Conservation (phyloP, 2,329 filamentous ascomycete species). For the Colletotrichum noveboracense region DNA sequence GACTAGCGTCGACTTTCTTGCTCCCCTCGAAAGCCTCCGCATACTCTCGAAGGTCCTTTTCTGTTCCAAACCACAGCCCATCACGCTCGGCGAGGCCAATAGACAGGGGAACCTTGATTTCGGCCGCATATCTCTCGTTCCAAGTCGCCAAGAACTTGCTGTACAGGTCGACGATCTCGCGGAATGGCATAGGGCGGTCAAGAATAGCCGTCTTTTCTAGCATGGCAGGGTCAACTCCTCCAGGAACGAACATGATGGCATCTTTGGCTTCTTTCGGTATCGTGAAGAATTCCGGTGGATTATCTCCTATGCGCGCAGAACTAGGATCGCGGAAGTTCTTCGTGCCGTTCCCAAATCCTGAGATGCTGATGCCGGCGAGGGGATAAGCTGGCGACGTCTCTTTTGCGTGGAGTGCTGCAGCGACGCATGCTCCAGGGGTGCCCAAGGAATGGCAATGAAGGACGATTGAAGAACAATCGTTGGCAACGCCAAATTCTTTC, state of each 20-base stretch:
- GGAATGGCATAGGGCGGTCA: slow-evolving; percentile 14
- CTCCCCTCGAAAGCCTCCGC: slow-evolving; percentile 20
- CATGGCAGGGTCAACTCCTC: slow-evolving; percentile 21
- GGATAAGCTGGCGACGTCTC: slow-evolving; percentile 18
- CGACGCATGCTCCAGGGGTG: slow-evolving; percentile 19
- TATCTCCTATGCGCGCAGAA: neutral
- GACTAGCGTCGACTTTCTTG: slow-evolving; percentile 20
- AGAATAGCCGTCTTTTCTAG: slow-evolving; percentile 18
- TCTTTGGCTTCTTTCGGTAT: slow-evolving; percentile 18
- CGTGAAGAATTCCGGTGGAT: neutral
- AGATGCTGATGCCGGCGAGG: slow-evolving; percentile 24
- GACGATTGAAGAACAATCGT: slow-evolving; percentile 22
- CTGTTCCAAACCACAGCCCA: slow-evolving; percentile 18
- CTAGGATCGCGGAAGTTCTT: neutral
- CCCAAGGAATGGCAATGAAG: slow-evolving; percentile 27
- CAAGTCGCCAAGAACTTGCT: slow-evolving; percentile 14
- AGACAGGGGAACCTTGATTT: slow-evolving; percentile 23
- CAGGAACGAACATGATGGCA: slow-evolving; percentile 16
- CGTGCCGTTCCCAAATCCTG: slow-evolving; percentile 23
- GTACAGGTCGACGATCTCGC: slow-evolving; percentile 13
- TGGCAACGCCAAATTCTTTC: slow-evolving; percentile 18
- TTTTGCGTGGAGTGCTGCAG: slow-evolving; percentile 16
- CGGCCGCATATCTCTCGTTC: slow-evolving; percentile 1
- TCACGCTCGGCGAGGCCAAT: slow-evolving; percentile 25
- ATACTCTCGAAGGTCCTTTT: slow-evolving; percentile 21